phyloP scores from a whole-genome alignment of 768 basidiomycete genomes.

The Leccinellum rugosiceps region DNA sequence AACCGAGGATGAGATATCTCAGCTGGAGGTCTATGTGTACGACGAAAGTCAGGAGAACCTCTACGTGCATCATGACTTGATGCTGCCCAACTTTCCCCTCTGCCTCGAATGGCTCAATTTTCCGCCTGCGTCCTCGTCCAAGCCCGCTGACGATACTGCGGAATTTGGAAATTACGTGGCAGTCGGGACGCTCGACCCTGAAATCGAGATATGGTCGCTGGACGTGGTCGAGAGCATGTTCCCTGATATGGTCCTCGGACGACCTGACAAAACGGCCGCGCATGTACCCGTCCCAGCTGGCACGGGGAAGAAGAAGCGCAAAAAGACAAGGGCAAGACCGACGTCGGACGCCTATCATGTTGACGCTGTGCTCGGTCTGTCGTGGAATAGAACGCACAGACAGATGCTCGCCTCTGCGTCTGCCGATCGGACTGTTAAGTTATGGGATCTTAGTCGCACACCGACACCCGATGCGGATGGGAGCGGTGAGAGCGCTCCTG shows the following conservation, averaged over 20 bases:
- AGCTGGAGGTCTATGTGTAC: constrained; percentile 94
- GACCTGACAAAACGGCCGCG: constrained; percentile 78
- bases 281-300: constrained; percentile 77
- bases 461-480: constrained; percentile 49
- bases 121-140: constrained; percentile 56
- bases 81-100: constrained; percentile 96
- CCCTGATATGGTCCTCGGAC: constrained; percentile 86
- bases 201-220: constrained; percentile 98
- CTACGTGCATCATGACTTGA: constrained; percentile 95
- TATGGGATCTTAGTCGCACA: constrained; percentile 89
- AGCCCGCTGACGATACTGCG: constrained; percentile 29
- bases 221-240: constrained; percentile 94
- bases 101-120: constrained; percentile 99
- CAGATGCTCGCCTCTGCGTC: constrained; percentile 89
- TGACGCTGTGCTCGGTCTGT: constrained; percentile 88
- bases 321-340: constrained; percentile 70
- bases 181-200: constrained; percentile 94
- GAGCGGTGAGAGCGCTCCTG: constrained; percentile 41
- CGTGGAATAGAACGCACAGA: constrained; percentile 90
- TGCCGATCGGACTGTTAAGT: constrained; percentile 93
- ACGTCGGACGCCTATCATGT: constrained; percentile 74
- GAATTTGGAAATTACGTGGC: constrained; percentile 86
- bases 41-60: constrained; percentile 89
- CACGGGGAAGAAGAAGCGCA: constrained; percentile 97
- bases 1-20: constrained; percentile 95